These are phyloP conservation scores for Taiozyma sp. DNA, from an alignment of 1,139 yeast genomes.

Conservation along the genomic window DNA sequence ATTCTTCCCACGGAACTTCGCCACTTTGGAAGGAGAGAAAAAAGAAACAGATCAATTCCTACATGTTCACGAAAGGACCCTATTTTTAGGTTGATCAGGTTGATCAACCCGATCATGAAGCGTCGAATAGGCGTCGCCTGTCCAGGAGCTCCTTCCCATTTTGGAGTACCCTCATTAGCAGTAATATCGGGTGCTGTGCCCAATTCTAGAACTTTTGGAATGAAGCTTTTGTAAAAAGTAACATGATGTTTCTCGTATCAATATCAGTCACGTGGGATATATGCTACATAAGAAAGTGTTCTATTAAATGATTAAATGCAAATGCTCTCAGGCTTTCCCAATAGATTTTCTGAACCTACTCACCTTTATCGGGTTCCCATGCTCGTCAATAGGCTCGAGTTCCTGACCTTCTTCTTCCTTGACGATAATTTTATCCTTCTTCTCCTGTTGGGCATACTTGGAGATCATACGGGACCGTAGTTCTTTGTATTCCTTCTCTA, in stretches of 20 bases:
- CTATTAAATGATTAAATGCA: neutral
- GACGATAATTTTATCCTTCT: constrained; percentile 15
- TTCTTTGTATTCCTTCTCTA: constrained; percentile 33
- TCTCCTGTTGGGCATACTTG: constrained; percentile 17
- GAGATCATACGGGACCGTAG: constrained; percentile 23
- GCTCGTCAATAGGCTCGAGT: constrained; percentile 68
- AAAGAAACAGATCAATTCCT: neutral
- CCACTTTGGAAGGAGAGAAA: neutral
- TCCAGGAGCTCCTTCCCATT: too few species aligned
- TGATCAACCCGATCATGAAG: too few species aligned
- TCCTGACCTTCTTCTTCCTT: constrained; percentile 48
- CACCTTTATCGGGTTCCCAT: constrained; percentile 51
- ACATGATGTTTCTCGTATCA: too few species aligned
- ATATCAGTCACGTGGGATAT: neutral
- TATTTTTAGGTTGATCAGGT: neutral
- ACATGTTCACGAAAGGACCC: neutral
- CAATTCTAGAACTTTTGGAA: too few species aligned
- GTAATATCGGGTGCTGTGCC: too few species aligned
- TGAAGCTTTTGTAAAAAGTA: too few species aligned
- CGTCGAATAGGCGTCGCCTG: too few species aligned
- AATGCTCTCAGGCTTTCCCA: neutral
- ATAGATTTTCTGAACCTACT: constrained; percentile 69
- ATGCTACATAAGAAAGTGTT: too few species aligned
- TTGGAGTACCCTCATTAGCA: too few species aligned
- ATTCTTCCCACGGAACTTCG: neutral